These are phyloP conservation scores for Adansonia rubrostipa DNA, from an alignment of 441 rosid genomes.

Conservation along the genomic window DNA sequence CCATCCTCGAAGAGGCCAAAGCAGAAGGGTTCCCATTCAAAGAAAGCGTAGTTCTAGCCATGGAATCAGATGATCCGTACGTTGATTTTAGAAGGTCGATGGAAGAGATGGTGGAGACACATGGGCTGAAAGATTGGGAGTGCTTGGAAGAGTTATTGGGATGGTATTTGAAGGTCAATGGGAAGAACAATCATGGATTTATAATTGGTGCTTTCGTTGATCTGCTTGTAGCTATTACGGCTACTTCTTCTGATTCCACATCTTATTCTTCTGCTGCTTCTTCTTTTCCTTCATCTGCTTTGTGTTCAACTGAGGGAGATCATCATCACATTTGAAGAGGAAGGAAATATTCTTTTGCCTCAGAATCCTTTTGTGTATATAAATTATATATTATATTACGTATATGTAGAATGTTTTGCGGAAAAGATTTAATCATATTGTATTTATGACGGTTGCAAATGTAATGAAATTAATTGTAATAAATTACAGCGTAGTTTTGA, in stretches of 20 bases:
- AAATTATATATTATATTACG: no score
- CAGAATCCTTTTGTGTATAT: neutral
- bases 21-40: constrained; percentile 35
- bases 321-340: constrained; percentile 29
- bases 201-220: constrained; percentile 63
- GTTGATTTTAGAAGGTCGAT: constrained; percentile 56
- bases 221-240: constrained; percentile 45
- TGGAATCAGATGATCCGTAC: constrained; percentile 63
- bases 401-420: no score
- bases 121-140: constrained; percentile 58
- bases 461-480: no score
- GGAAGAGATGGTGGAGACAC: constrained; percentile 67
- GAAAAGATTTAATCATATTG: neutral
- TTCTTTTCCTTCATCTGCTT: constrained; percentile 42
- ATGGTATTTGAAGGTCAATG: constrained; percentile 59
- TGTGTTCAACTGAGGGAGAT: constrained; percentile 30
- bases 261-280: constrained; percentile 50
- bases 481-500: no score
- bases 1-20: constrained; percentile 48
- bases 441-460: neutral
- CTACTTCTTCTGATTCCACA: constrained; percentile 34
- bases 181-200: constrained; percentile 51
- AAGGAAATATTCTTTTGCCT: constrained; percentile 19
- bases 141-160: constrained; percentile 56
- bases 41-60: constrained; percentile 50